phyloP scores from a whole-genome alignment of 768 basidiomycete species.

The Cystofilobasidium macerans region DNA sequence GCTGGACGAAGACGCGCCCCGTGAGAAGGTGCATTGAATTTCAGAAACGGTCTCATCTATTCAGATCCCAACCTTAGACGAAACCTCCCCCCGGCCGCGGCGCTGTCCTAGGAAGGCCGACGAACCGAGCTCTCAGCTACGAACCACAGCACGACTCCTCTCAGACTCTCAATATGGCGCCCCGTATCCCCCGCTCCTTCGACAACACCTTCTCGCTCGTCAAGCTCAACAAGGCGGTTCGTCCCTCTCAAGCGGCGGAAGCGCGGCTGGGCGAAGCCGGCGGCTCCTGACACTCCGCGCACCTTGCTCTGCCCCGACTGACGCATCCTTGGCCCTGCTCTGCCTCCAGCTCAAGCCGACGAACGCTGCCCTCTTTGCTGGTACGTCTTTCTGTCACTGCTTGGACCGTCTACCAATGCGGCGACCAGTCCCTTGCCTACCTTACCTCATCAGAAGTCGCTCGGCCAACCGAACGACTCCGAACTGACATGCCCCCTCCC shows the following conservation, averaged over 20 bases:
- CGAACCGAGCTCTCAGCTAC: too few species aligned
- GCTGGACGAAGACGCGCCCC: too few species aligned
- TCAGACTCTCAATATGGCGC: not conserved
- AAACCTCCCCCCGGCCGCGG: too few species aligned
- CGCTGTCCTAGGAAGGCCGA: too few species aligned
- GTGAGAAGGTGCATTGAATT: too few species aligned
- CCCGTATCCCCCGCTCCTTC: slow-evolving; percentile 5
- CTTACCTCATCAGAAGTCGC: too few species aligned
- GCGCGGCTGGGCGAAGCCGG: not conserved
- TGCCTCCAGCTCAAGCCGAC: slow-evolving; percentile 3
- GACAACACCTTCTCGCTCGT: slow-evolving; percentile 10
- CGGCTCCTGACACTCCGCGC: not conserved
- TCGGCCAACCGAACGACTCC: too few species aligned
- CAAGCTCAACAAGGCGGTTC: slow-evolving; percentile 5
- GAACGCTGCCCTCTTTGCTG: not conserved
- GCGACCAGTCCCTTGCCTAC: too few species aligned
- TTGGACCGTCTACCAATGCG: too few species aligned
- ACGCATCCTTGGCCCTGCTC: not conserved
- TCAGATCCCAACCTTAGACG: too few species aligned
- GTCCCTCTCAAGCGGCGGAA: not conserved
- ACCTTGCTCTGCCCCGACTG: not conserved
- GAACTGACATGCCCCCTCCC: not conserved
- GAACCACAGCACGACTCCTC: too few species aligned
- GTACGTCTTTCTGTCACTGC: not conserved
- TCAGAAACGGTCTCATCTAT: too few species aligned